phyloP scores from a whole-genome alignment of 768 basidiomycete genomes.

The Mrakia gelida region DNA sequence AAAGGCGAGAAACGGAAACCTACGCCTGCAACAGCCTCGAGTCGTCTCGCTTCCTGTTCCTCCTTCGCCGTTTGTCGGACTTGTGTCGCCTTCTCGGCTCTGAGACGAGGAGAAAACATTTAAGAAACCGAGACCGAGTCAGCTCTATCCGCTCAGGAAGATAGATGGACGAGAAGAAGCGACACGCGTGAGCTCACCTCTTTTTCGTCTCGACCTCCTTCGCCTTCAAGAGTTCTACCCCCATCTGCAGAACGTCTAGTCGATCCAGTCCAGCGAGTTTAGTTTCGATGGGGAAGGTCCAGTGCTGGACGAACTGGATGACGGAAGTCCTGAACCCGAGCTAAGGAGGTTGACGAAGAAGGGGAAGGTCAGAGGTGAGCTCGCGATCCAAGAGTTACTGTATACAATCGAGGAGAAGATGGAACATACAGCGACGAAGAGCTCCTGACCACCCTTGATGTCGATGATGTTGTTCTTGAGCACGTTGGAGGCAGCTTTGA shows the following conservation, averaged over 20 bases:
- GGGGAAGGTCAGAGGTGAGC: background rate
- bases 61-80: conserved; percentile 1
- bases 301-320: conserved; percentile 5
- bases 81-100: background rate
- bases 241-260: conserved; percentile 14
- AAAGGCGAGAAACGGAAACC: background rate
- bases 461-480: conserved; percentile 25
- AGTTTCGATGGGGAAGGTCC: background rate
- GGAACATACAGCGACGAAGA: background rate
- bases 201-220: conserved; percentile 9
- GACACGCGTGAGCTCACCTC: background rate
- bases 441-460: conserved; percentile 14
- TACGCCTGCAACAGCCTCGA: conserved; percentile 2
- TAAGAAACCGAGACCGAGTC: background rate
- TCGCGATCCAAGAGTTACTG: no score
- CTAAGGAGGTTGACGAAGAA: background rate
- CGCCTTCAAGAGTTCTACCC: background rate
- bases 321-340: conserved; percentile 14
- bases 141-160: background rate
- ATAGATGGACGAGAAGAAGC: background rate
- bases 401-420: background rate
- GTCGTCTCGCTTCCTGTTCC: conserved; percentile 15
- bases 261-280: background rate
- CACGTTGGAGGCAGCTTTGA: conserved; percentile 18
- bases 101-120: background rate